phyloP scores from a whole-genome alignment of 2,329 filamentous ascomycete species.

The Neurospora sp. region DNA sequence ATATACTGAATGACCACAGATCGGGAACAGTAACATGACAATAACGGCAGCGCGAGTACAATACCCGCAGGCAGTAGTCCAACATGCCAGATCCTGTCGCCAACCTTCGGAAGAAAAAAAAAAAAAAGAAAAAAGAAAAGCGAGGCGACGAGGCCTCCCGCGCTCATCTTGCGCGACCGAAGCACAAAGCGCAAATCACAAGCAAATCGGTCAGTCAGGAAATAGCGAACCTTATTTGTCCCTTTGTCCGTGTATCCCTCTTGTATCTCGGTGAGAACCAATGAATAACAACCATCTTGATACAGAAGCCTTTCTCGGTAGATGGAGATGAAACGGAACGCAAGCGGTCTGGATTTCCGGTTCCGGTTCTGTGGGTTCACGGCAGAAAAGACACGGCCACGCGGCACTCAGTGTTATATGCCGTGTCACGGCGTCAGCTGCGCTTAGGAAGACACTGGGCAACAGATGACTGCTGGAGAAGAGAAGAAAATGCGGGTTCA shows the following conservation, averaged over 20 bases:
- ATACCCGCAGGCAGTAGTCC: not conserved
- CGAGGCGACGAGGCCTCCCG: not conserved
- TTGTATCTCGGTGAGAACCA: not conserved
- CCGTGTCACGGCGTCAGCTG: not conserved
- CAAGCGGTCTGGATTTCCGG: not conserved
- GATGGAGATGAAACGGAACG: not conserved
- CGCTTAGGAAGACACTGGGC: not conserved
- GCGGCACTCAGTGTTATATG: not conserved
- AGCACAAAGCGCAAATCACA: not conserved
- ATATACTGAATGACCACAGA: not conserved
- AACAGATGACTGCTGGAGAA: not conserved
- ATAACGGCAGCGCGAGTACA: not conserved
- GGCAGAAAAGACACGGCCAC: not conserved
- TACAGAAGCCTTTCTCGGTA: not conserved
- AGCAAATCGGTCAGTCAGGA: not conserved
- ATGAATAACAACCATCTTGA: not conserved
- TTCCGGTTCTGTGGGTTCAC: not conserved
- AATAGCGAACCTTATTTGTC: not conserved
- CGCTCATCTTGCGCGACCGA: not conserved
- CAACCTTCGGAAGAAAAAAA: not conserved
- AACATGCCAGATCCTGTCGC: not conserved
- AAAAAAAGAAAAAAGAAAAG: not conserved
- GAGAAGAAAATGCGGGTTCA: not conserved
- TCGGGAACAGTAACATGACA: not conserved
- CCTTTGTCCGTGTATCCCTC: not conserved